Base-by-base conservation (phyloP, 768 basidiomycete species). In the Boletus reticuloceps region DNA sequence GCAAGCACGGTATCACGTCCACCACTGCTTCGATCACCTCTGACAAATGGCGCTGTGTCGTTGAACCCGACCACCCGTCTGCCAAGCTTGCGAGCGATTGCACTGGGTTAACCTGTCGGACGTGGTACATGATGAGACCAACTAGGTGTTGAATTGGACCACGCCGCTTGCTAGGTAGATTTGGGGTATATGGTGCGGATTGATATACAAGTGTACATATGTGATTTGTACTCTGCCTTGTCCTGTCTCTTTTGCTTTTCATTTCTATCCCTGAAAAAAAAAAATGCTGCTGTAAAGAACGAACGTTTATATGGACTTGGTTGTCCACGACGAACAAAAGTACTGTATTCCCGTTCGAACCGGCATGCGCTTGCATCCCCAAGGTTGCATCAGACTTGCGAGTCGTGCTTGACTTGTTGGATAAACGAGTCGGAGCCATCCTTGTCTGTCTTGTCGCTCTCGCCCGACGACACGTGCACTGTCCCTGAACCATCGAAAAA, bases 1-100 rank as follows among this genome's bases (percentile, higher is more conserved):
- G 7, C 52, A 46, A 3, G 55, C 38, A 8, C 57, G 52, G 52
- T 38, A 50, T 16, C 59, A 62, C 32, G n/a, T 34, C 25, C 58
- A 65, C 10, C 75, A 78, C 36, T 77, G 75, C 43, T 54, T 78
- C 58, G 76, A 77, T 53, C 76, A 77, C 32, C 53, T 78, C 17
- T 60, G 70, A 5, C 73, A 77, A 66, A 71, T 70, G 66, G 77
- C 40, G 68, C 68, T 0, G 68, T 67, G 25, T 62, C 67, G 27
- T 34, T 77, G 56, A 68, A 69, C 46, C 67, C 66, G 2, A 56
- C 47, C 29, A 43, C 14, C 34, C 48, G 6, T 54, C 54, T 3
- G 66, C 63, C 9, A 9, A 22, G 27, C 39, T 13, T 1, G 64
- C 61, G 31, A 56, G 31, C 5, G 61, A 68, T 32, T 64, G 66